Evolutionary conservation across 352 stramenopile species (phyloP).

Genomic region (Globisporangium cystogenes): DNA sequence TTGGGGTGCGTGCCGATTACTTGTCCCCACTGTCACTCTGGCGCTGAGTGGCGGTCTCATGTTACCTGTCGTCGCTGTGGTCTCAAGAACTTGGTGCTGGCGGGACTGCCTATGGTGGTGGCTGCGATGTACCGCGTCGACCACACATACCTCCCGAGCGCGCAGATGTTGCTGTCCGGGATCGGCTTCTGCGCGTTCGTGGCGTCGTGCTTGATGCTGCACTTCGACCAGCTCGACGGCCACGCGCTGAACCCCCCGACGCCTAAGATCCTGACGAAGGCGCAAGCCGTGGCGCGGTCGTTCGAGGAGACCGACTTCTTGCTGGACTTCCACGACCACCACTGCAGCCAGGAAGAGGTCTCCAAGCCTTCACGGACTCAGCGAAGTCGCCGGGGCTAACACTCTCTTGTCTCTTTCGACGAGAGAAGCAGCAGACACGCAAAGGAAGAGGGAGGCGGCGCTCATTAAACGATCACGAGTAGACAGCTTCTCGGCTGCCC

Average conservation of each 20-base stretch:
- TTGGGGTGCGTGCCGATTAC: constrained; percentile 23
- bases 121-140: constrained; percentile 29
- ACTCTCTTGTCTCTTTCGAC: not conserved
- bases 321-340: constrained; percentile 10
- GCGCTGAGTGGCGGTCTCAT: no score
- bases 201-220: constrained; percentile 16
- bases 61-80: not conserved
- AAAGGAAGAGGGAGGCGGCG: not conserved
- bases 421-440: no score
- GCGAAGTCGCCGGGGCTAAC: constrained; percentile 1
- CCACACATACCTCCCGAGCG: constrained; percentile 30
- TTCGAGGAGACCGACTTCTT: constrained; percentile 13
- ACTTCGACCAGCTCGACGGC: constrained; percentile 20
- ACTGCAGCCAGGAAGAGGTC: not conserved
- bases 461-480: no score
- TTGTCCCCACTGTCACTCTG: not conserved
- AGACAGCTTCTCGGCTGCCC: no score
- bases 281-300: constrained; percentile 12
- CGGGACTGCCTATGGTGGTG: constrained; percentile 32
- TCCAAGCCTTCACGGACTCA: not conserved
- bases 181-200: constrained; percentile 18
- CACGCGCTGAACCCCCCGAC: constrained; percentile 24
- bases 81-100: constrained; percentile 36
- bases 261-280: constrained; percentile 17
- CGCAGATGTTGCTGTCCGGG: constrained; percentile 25